phyloP scores from a whole-genome alignment of 805 yeast genomes.

The Debaryomyces tyrocola region DNA sequence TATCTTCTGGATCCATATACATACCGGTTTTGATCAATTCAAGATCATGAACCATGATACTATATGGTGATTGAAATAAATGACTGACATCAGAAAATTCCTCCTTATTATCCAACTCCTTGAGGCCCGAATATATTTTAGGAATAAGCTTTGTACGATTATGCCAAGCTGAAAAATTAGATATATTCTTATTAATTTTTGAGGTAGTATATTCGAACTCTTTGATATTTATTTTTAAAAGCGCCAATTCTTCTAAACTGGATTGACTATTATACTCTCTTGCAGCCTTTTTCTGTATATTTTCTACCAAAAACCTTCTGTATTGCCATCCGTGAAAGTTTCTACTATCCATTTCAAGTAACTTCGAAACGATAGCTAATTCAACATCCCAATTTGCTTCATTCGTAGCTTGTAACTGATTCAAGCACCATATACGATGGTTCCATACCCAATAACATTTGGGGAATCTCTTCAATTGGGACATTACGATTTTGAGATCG shows the following conservation, averaged over 20 bases:
- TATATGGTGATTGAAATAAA: constrained; percentile 28
- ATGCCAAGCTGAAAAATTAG: constrained; percentile 97
- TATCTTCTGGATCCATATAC: constrained; percentile 91
- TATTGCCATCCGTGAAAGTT: constrained; percentile 97
- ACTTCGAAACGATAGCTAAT: constrained; percentile 62
- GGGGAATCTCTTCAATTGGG: constrained; percentile 64
- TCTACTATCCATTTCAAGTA: constrained; percentile 72
- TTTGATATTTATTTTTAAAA: constrained; percentile 30
- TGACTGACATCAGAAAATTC: constrained; percentile 12
- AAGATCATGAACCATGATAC: constrained; percentile 57
- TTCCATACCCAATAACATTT: constrained; percentile 98
- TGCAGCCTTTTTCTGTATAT: constrained; percentile 26
- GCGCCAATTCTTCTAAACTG: constrained; percentile 2
- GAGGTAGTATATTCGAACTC: constrained; percentile 79
- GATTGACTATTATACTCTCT: background rate
- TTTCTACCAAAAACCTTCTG: constrained; percentile 65
- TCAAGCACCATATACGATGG: constrained; percentile 81
- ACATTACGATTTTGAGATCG: constrained; percentile 64
- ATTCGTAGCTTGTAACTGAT: constrained; percentile 42
- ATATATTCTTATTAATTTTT: constrained; percentile 78
- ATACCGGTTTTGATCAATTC: constrained; percentile 76
- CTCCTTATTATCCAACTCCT: constrained; percentile 3
- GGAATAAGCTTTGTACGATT: constrained; percentile 74
- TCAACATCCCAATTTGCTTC: constrained; percentile 70
- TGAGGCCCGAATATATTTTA: constrained; percentile 35